Evolutionary conservation across 2,329 filamentous ascomycete species (phyloP).

Genomic region (Microdochium paspali): DNA sequence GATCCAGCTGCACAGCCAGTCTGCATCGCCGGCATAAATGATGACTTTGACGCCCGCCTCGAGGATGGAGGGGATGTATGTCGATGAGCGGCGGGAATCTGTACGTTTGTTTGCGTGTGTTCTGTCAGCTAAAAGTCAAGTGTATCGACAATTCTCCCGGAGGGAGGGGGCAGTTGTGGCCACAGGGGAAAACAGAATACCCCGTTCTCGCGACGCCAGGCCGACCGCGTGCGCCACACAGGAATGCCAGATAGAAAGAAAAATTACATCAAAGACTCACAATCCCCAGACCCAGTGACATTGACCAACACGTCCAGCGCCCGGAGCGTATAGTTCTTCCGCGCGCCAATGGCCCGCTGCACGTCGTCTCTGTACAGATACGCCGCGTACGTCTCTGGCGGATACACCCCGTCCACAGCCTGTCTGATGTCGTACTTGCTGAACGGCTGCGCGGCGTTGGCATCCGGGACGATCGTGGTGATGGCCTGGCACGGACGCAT

Average conservation of each 20-base stretch:
- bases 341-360: conserved; percentile 13
- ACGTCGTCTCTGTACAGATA: conserved; percentile 12
- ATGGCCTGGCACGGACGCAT: conserved; percentile 18
- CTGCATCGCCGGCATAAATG: conserved; percentile 47
- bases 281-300: conserved; percentile 2
- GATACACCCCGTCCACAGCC: conserved; percentile 13
- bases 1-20: conserved; percentile 50
- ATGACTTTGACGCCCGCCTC: conserved; percentile 36
- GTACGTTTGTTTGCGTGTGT: too few species aligned
- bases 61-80: conserved; percentile 31
- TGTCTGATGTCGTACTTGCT: conserved; percentile 16
- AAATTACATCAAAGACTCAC: conserved; percentile 1
- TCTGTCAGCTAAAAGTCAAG: too few species aligned
- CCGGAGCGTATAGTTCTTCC: conserved; percentile 7
- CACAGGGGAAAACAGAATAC: too few species aligned
- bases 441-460: conserved; percentile 17
- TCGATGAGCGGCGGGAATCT: conserved; percentile 32
- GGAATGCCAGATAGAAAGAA: too few species aligned
- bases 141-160: too few species aligned
- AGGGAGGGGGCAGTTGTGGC: too few species aligned
- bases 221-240: too few species aligned
- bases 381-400: conserved; percentile 12
- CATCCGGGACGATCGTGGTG: conserved; percentile 22
- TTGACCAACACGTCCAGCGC: conserved; percentile 5
- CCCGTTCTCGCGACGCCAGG: too few species aligned